Base-by-base conservation (phyloP, 2,329 filamentous ascomycete species). In the Conoideocrella luteorostrata region DNA sequence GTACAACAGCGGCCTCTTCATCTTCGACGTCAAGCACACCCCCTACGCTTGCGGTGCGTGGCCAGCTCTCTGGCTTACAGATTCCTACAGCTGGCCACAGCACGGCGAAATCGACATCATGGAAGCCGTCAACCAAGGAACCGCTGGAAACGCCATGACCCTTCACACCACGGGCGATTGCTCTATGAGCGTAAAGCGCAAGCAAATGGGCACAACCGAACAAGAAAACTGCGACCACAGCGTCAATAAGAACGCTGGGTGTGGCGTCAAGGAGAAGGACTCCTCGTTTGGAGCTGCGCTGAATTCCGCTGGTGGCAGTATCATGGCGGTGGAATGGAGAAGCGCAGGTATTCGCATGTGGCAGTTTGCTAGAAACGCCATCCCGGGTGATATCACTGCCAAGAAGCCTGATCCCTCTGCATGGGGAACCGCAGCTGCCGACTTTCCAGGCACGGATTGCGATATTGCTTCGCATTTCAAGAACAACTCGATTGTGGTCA, bases 31-130 rank as follows among this genome's bases (percentile, higher is more conserved):
- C 50, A 69, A 73, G 47, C 80, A 84, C 61, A 76, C 75, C 0
- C 81, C 80, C 0, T 76, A 70, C 52, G 80, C 78, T 33, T 84
- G 80, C 54, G 78, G 71, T 4, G 78, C 73, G 18, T 85, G 78
- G 82, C 78, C 79, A 2, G 73, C 82, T 0, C 69, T 86, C 10
- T 86, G 82, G 82, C 67, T 86, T 6, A 69, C 71, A 0, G 82
- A 86, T 56, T 64, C 69, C 1, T 61, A 57, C 51, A 72, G 80
- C 62, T 82, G 81, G 82, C 81, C 82, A 4, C 52, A 58, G 5
- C 70, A 83, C 50, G 81, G 81, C 46, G 82, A 85, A 59, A 82
- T 83, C 47, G 79, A 82, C 56, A 55, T 82, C 20, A 70, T 83
- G 59, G 79, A 82, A 58, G 67, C 76, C 7, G 69, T 71, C 43